Evolutionary conservation across 352 stramenopile genomes (phyloP).

Genomic region (Saprolegnia parasitica): DNA sequence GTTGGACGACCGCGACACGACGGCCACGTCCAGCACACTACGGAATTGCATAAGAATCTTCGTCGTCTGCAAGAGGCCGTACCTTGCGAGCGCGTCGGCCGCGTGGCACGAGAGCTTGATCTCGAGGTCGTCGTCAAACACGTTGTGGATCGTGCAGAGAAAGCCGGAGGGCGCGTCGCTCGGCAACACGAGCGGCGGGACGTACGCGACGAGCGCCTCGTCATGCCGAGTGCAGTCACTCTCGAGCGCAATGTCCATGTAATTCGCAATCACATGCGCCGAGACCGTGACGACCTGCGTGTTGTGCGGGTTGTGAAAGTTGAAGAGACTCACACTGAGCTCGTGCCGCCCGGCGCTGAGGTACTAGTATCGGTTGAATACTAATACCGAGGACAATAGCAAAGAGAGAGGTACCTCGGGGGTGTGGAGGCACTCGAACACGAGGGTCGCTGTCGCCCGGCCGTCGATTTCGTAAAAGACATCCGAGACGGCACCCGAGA

Average conservation of each 20-base stretch:
- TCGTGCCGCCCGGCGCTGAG: conserved; percentile 45
- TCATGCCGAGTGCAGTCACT: conserved; percentile 45
- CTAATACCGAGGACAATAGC: background rate
- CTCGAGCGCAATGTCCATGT: conserved; percentile 73
- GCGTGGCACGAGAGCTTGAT: conserved; percentile 54
- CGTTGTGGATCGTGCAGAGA: conserved; percentile 58
- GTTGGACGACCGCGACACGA: conserved; percentile 81
- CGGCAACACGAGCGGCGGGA: conserved; percentile 69
- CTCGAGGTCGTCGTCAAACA: conserved; percentile 80
- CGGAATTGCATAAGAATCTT: background rate
- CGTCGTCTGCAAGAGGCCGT: conserved; percentile 10
- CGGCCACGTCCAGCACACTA: conserved; percentile 64
- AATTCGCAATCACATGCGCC: conserved; percentile 80
- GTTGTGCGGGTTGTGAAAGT: conserved; percentile 78
- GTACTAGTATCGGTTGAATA: conserved; percentile 17
- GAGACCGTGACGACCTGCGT: conserved; percentile 54
- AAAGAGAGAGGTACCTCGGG: conserved; percentile 16
- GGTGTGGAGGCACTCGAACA: conserved; percentile 24
- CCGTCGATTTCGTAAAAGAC: conserved; percentile 8
- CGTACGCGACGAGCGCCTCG: conserved; percentile 49
- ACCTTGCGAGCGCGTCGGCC: conserved; percentile 46
- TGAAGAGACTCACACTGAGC: conserved; percentile 62
- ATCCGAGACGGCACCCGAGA: background rate
- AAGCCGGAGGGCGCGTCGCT: conserved; percentile 59
- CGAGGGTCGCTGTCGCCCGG: background rate